These are phyloP conservation scores for Pulveroboletus sp. DNA, from an alignment of 768 basidiomycete species.

Conservation along the genomic window DNA sequence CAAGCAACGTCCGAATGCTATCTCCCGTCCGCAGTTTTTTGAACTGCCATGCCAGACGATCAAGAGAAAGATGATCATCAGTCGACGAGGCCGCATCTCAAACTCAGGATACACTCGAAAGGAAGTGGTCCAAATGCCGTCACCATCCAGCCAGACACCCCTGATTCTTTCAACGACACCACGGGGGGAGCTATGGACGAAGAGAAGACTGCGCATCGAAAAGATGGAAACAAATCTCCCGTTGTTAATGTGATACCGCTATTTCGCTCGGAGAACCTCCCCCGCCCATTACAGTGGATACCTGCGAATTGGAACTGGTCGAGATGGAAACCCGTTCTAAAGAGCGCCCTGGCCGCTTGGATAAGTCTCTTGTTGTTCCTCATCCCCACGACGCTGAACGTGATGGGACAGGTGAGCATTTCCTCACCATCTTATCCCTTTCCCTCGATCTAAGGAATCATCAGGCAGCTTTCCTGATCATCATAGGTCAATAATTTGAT, in stretches of 20 bases:
- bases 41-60: conserved; percentile 9
- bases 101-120: conserved; percentile 1
- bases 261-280: conserved; percentile 18
- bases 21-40: not conserved
- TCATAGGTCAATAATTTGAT: conserved; percentile 46
- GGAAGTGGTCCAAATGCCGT: not conserved
- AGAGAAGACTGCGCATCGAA: not conserved
- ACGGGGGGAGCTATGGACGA: not conserved
- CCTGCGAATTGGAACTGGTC: conserved; percentile 52
- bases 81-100: conserved; percentile 5
- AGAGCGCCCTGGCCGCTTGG: conserved; percentile 63
- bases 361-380: conserved; percentile 54
- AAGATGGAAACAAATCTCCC: not conserved
- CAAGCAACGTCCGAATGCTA: too few relatives aligned
- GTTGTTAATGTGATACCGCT: not conserved
- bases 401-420: conserved; percentile 53
- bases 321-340: conserved; percentile 59
- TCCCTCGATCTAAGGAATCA: conserved; percentile 1
- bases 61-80: not conserved
- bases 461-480: conserved; percentile 61
- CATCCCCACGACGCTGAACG: conserved; percentile 43
- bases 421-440: not conserved
- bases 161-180: not conserved
- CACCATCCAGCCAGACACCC: not conserved
- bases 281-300: conserved; percentile 48